Base-by-base conservation (phyloP, 2,329 filamentous ascomycete species). In the Aspergillus pseudoviridinutans region DNA sequence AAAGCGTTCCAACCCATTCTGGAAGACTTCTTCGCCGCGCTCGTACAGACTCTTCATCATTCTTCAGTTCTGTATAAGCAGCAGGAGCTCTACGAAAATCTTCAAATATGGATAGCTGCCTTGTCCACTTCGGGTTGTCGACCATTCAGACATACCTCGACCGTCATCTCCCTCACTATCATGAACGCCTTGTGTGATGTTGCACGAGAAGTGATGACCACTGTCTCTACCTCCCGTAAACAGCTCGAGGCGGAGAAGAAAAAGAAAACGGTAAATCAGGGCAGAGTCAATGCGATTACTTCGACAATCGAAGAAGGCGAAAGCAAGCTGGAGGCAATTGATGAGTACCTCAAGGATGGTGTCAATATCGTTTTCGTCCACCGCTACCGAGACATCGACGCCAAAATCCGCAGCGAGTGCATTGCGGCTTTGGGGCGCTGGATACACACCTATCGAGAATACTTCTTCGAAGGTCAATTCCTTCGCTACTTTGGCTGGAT, bases 401-500 rank as follows among this genome's bases (percentile, higher is more conserved):
- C 91, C 6, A 90, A 86, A 66, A 96, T 99, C 63, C 86, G 94
- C 54, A 86, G 88, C 0, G 93, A 97, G 68, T 97, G 93, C 69
- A 87, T 96, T 25, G 86, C 89, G 61, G 91, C 91, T 14, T 81
- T 99, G 8, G 92, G 92, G 28, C 84, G 87, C 44, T 99, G 94
- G 94, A 95, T 97, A 64, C 84, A 87, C 71, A 84, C 84, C 10
- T 85, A 96, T 53, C 91, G 92, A 2, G 91, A 91, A 50, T 84
- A 90, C 49, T 99, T 96, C 76, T 91, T 97, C 73, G 90, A 97
- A 63, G 91, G 91, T 1, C 84, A 88, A 65, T 96, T 96, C 75
- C 79, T 99, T 52, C 87, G 94, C 59, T 99, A 99, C 68, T 81
- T 99, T 5, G 94, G 94, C 53, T 99, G 94, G 94, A 87, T 96